Evolutionary conservation across 768 basidiomycete species (phyloP), one percentile per base, ranked within the genome.

Genomic region (Suillus fuscotomentosus): DNA sequence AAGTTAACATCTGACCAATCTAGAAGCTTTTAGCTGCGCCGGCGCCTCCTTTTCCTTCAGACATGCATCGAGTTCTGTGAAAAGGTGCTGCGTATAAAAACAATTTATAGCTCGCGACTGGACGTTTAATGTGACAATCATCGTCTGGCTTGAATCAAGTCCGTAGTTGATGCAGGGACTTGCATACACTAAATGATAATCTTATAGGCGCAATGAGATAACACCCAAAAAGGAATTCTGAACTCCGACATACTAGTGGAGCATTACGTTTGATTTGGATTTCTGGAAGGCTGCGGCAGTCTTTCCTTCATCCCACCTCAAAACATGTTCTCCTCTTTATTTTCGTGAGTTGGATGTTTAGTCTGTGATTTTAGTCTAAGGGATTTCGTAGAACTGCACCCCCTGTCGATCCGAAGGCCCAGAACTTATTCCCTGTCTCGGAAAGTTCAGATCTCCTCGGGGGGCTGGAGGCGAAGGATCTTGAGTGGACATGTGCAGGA

Each of bases 341-440:
- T 92, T 71, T 90, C 90, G 91, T 92, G 75, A 86, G 91, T 87
- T 20, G 42, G 24, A 7, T 60, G 15, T 57, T 38, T 60, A 7
- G 7, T 60, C 63, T 42, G 9, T 56, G 64, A 41, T 48, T 39
- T 27, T 31, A 6, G 48, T 63, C 68, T 74, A 56, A 76, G 50
- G 31, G 7, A 31, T 42, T 47, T n/a, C 62, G 34, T 71, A 88
- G 86, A 70, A 86, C 86, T 54, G 71, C 83, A 34, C 72, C 87
- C 63, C 80, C 88, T 60, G 81, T 79, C 68, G 88, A 91, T 72
- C 83, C 88, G 31, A 82, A 77, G 43, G 89, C 91, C 2, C 88
- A 87, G 56, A 98, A 92, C 71, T 87, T 98, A 71, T 89, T 90
- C 71, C 89, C 96, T 3, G 90, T 96, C 65, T 87, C 92, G 5